These are phyloP conservation scores for Metrosideros polymorpha DNA, from an alignment of 441 rosid species.

Conservation along the genomic window DNA sequence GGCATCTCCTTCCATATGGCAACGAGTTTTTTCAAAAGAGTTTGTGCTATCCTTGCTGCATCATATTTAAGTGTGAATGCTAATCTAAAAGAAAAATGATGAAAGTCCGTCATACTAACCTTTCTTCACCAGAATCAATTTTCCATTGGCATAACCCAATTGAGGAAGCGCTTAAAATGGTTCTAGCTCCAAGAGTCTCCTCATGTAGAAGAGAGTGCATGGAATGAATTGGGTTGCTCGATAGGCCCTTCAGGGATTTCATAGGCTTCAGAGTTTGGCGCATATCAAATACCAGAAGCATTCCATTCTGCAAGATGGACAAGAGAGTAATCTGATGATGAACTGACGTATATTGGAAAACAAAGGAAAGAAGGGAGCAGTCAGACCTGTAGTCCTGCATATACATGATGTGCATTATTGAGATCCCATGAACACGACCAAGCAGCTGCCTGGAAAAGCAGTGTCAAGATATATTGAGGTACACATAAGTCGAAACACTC, in stretches of 20 bases:
- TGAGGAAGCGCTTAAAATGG: constrained; percentile 74
- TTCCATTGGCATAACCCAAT: constrained; percentile 72
- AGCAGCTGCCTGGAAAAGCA: constrained; percentile 50
- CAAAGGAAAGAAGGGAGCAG: neutral
- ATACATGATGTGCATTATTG: constrained; percentile 46
- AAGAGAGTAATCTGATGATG: neutral
- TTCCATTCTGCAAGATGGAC: constrained; percentile 46
- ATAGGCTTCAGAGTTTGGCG: constrained; percentile 63
- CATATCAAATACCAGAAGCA: constrained; percentile 62
- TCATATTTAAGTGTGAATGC: neutral
- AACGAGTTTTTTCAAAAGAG: neutral
- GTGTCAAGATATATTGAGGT: neutral
- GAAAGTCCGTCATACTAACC: constrained; percentile 27
- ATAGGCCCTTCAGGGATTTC: constrained; percentile 43
- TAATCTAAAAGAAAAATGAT: neutral
- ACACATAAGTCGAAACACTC: neutral
- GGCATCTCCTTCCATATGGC: neutral
- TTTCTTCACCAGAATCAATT: constrained; percentile 35
- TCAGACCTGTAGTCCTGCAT: constrained; percentile 82
- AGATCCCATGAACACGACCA: constrained; percentile 98
- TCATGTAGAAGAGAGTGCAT: constrained; percentile 35
- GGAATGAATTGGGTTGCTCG: constrained; percentile 72
- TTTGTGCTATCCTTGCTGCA: neutral
- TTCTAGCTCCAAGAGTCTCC: constrained; percentile 21
- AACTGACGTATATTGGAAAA: neutral